Evolutionary conservation across 169 alveolate genomes (phyloP).

Genomic region (Amoebophrya sp.): DNA sequence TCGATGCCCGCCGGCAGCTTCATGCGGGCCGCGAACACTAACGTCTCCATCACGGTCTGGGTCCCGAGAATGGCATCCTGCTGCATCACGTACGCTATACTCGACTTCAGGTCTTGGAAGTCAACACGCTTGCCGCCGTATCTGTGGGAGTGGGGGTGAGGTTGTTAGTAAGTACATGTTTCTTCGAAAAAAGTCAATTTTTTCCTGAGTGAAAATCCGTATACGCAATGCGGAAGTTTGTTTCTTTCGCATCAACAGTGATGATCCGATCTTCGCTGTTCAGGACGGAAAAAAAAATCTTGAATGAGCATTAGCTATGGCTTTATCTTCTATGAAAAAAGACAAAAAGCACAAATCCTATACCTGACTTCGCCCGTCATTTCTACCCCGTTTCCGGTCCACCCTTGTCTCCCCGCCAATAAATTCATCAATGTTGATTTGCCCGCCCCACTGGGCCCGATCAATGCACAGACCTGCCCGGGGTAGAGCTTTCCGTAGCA

Average conservation of each 20-base stretch:
- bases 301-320: not conserved
- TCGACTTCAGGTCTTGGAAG: not conserved
- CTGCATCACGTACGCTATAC: slow-evolving; percentile 33
- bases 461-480: slow-evolving; percentile 66
- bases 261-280: no score
- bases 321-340: not conserved
- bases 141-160: no score
- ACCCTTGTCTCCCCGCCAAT: slow-evolving; percentile 19
- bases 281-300: not conserved
- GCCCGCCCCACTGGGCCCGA: slow-evolving; percentile 79
- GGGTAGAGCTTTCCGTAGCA: slow-evolving; percentile 37
- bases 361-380: not conserved
- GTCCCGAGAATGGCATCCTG: not conserved
- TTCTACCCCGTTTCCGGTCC: not conserved
- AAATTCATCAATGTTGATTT: slow-evolving; percentile 64
- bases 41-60: not conserved
- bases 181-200: no score
- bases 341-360: no score
- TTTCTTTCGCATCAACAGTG: no score
- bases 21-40: not conserved
- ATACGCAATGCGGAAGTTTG: no score
- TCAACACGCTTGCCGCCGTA: not conserved
- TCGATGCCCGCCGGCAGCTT: not conserved
- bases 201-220: no score
- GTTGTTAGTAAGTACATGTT: no score